These are phyloP conservation scores for Taiwanofungus camphoratus DNA, from an alignment of 1,284 basidiomycete genomes.

Conservation along the genomic window DNA sequence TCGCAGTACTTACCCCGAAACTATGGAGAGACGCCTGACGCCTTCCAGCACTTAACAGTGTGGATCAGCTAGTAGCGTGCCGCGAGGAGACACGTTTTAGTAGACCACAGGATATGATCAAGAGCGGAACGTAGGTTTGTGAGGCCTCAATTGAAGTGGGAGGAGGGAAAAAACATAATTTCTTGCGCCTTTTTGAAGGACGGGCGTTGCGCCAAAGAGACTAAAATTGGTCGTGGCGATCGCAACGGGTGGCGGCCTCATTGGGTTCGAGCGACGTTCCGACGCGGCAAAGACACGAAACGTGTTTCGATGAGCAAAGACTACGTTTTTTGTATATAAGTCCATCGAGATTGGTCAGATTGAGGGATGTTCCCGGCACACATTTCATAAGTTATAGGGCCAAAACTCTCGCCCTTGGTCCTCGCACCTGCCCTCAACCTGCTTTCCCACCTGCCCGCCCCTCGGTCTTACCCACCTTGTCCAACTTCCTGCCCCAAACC, in stretches of 20 bases:
- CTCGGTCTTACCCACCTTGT: neutral
- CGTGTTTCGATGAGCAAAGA: constrained; percentile 48
- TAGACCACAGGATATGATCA: constrained; percentile 15
- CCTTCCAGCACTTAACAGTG: constrained; percentile 26
- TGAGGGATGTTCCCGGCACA: constrained; percentile 11
- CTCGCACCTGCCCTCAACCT: constrained; percentile 6
- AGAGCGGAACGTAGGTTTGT: constrained; percentile 13
- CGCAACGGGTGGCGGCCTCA: constrained; percentile 40
- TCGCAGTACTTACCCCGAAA: constrained; percentile 18
- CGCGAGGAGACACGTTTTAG: constrained; percentile 22
- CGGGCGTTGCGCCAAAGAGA: constrained; percentile 35
- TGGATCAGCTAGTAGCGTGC: constrained; percentile 24
- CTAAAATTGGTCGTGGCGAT: constrained; percentile 40
- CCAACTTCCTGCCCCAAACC: constrained; percentile 2
- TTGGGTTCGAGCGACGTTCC: constrained; percentile 34
- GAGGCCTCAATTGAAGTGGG: constrained; percentile 20
- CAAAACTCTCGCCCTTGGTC: constrained; percentile 8
- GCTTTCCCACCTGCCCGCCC: constrained; percentile 5
- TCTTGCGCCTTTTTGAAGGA: constrained; percentile 33
- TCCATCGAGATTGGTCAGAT: constrained; percentile 20
- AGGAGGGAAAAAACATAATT: constrained; percentile 28
- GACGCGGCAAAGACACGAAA: constrained; percentile 47
- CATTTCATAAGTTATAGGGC: constrained; percentile 14
- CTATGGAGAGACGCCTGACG: constrained; percentile 23
- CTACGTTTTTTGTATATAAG: constrained; percentile 27